These are phyloP conservation scores for Exophiala phaeomuriformis DNA, from an alignment of 2,329 filamentous ascomycete genomes.

Conservation along the genomic window DNA sequence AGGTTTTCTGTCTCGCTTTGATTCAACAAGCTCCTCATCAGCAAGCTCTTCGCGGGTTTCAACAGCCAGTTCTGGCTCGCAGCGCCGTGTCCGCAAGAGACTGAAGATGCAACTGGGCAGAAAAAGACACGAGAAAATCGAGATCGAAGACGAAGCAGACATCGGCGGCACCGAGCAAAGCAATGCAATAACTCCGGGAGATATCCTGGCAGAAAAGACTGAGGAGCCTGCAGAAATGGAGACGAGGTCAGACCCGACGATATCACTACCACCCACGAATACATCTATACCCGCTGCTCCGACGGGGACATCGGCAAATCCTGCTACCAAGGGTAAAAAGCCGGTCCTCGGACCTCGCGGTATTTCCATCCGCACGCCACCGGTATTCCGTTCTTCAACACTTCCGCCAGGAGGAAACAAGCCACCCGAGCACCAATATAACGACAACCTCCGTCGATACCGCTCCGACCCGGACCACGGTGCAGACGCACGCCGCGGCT, in stretches of 20 bases:
- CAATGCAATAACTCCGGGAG: not conserved
- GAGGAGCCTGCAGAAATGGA: constrained; percentile 10
- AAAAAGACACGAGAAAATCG: constrained; percentile 32
- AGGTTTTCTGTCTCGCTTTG: constrained; percentile 51
- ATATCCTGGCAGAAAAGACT: constrained; percentile 10
- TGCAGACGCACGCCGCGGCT: constrained; percentile 25
- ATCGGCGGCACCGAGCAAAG: not conserved
- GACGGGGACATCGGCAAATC: constrained; percentile 1
- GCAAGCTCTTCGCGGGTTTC: constrained; percentile 32
- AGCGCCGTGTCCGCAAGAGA: constrained; percentile 43
- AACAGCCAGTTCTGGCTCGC: constrained; percentile 35
- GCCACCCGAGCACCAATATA: not conserved
- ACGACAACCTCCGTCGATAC: constrained; percentile 34
- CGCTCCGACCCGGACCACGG: constrained; percentile 49
- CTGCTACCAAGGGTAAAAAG: constrained; percentile 4
- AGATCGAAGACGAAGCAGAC: constrained; percentile 58
- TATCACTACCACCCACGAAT: no score
- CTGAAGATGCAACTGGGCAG: constrained; percentile 31
- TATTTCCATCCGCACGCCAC: constrained; percentile 19
- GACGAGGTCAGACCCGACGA: not conserved
- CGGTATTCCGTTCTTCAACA: constrained; percentile 21
- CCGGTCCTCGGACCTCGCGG: constrained; percentile 9
- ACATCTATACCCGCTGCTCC: not conserved
- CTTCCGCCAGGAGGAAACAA: constrained; percentile 2
- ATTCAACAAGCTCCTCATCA: constrained; percentile 41